Evolutionary conservation across 106 monocot species (phyloP), one percentile per base, ranked within the genome.

Genomic region (Dactylorhiza incarnata): DNA sequence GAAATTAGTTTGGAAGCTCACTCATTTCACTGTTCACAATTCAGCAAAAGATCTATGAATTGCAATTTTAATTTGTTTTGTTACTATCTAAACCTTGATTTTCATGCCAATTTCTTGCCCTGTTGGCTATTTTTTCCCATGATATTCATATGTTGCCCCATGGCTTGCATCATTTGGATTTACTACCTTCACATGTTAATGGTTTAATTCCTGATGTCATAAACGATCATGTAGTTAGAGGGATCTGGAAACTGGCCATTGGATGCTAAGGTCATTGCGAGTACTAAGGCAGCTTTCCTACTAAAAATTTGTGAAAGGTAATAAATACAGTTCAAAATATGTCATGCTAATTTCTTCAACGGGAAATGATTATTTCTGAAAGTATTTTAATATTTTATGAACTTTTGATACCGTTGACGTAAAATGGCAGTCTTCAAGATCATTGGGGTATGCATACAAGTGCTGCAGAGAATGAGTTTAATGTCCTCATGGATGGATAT

Each of bases 161-260:
- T 67, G 9, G 5, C 25, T 63, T 23, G 6, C 23, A n/a, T 63
- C 29, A 13, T 68, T 29, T 13, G 43, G 10, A 43, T 11, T 46
- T 6, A 23, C 29, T 9, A 23, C 45, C 24, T 45, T 45, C 45
- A 46, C 45, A 46, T 69, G 45, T 80, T 74, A n/a, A 20, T 19
- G 24, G 7, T 17, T 48, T 51, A 74, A 44, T 59, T 75, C 14
- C 49, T 83, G 45, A 83, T 52, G 2, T 78, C 5, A 76, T 76
- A 7, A 61, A 1, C 68, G 8, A 56, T 68, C 46, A 74, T 77
- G 19, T 74, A 99, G 99, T 84, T 99, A 73, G 99, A 94, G 74
- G 93, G 99, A 73, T 99, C 99, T 24, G 91, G 91, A 8, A 89
- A 84, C 43, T 99, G 99, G 99, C 99, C 94, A 6, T 73, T 90